Base-by-base conservation (phyloP, 1,284 basidiomycete species). In the Trichosporon sp. region DNA sequence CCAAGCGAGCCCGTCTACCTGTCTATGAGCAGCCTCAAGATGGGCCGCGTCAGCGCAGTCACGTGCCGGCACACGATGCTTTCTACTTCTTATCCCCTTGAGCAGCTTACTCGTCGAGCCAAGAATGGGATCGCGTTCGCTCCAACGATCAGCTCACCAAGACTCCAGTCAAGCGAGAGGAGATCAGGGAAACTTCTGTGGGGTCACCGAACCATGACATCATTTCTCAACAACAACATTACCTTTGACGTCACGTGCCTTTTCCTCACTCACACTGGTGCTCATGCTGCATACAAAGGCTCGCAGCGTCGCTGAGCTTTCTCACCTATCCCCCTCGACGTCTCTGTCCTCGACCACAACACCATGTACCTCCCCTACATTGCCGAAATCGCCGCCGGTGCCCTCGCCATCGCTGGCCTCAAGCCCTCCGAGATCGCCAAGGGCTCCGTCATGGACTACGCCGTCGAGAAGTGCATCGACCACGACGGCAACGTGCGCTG, bases 281-380 rank as follows among this genome's bases (percentile, higher is more conserved):
- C 46, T 23, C 23, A 7, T 4, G 4, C 46, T 49, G 46, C 46
- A 52, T 29, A 23, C 46, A 29, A 52, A 52, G 27, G n/a, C 34
- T 37, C 34, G 5, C 34, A 11, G 25, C 46, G 3, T 4, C 5
- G 25, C 4, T 25, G 3, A 4, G 27, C 29, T 16, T 14, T 27
- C 27, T 27, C 29, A 14, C 27, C 23, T 27, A 52, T 52, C 25
- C 25, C 8, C 25, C 46, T 19, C 16, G 16, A 27, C 10, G n/a
- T n/a, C 21, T 3, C 46, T 14, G 21, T 23, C 23, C 10, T 13
- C 19, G 13, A 19, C 54, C n/a, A 49, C 14, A 23, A 34, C 59
- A 73, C 32, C 40, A 79, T 79, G 77, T 77, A 78, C 69, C 74
- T 79, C 62, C 77, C 77, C 61, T 73, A 72, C 69, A 52, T 76